These are phyloP conservation scores for Lactarius deliciosus DNA, from an alignment of 768 basidiomycete genomes.

Conservation along the genomic window DNA sequence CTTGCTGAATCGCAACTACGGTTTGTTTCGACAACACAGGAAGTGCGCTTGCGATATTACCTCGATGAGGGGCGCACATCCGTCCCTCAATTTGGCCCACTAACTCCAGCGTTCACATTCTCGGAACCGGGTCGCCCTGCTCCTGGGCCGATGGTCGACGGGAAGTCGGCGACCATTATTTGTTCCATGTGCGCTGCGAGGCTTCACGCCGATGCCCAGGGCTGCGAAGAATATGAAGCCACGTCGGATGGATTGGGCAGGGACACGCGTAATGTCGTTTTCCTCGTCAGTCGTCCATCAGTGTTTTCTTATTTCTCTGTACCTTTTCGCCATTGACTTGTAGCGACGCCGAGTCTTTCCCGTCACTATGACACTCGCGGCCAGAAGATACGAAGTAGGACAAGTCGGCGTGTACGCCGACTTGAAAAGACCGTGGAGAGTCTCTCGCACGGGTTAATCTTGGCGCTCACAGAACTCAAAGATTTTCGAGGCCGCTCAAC, in stretches of 20 bases:
- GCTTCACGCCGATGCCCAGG: neutral
- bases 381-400: neutral
- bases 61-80: constrained; percentile 2
- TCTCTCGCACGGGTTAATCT: constrained; percentile 9
- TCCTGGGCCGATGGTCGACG: neutral
- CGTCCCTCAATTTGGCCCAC: neutral
- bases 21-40: neutral
- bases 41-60: constrained; percentile 11
- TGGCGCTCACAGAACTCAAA: constrained; percentile 11
- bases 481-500: neutral
- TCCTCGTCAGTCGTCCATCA: neutral
- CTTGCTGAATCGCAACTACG: neutral
- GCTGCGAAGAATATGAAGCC: neutral
- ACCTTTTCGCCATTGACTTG: neutral
- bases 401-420: constrained; percentile 1
- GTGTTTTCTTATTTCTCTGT: neutral
- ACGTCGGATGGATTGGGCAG: neutral
- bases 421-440: constrained; percentile 18
- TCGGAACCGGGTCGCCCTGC: neutral
- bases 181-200: constrained; percentile 12
- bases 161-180: neutral
- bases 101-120: neutral
- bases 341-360: neutral
- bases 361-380: neutral
- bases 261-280: neutral